These are phyloP conservation scores for Microcyclosporella mali DNA, from an alignment of 2,329 filamentous ascomycete species.

Conservation along the genomic window DNA sequence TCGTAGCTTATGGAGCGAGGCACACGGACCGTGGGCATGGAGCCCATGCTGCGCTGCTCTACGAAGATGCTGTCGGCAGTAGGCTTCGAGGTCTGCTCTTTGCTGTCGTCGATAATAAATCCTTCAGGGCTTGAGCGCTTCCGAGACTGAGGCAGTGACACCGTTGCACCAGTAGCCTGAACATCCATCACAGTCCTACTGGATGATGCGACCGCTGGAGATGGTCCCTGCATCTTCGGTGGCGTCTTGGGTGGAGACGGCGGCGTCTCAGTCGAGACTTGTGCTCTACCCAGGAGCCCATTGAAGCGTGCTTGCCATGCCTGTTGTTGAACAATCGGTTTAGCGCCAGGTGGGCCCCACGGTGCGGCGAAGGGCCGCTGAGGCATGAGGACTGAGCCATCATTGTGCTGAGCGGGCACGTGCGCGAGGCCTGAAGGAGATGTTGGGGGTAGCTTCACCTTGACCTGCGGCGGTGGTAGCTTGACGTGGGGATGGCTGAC, in stretches of 20 bases:
- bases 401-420: slow-evolving; percentile 34
- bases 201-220: slow-evolving; percentile 52
- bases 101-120: slow-evolving; percentile 29
- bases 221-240: slow-evolving; percentile 41
- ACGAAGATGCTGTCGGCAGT: slow-evolving; percentile 39
- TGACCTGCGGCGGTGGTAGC: slow-evolving; percentile 62
- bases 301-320: slow-evolving; percentile 83
- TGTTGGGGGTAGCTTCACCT: slow-evolving; percentile 72
- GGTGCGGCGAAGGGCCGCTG: slow-evolving; percentile 34
- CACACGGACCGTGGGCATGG: slow-evolving; percentile 33
- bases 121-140: slow-evolving; percentile 15
- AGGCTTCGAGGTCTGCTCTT: slow-evolving; percentile 35
- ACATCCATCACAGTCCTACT: slow-evolving; percentile 63
- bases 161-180: slow-evolving; percentile 54
- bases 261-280: slow-evolving; percentile 37
- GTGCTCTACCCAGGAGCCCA: slow-evolving; percentile 61
- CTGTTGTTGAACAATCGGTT: slow-evolving; percentile 42
- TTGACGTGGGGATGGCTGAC: slow-evolving; percentile 60
- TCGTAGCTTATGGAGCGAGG: slow-evolving; percentile 25
- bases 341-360: slow-evolving; percentile 36
- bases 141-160: slow-evolving; percentile 55
- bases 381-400: slow-evolving; percentile 38
- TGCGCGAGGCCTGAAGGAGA: slow-evolving; percentile 34
- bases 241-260: slow-evolving; percentile 35
- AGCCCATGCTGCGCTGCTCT: slow-evolving; percentile 43